phyloP scores from a whole-genome alignment of 192 early-diverging fungal genomes.

The Mortierella hygrophila region DNA sequence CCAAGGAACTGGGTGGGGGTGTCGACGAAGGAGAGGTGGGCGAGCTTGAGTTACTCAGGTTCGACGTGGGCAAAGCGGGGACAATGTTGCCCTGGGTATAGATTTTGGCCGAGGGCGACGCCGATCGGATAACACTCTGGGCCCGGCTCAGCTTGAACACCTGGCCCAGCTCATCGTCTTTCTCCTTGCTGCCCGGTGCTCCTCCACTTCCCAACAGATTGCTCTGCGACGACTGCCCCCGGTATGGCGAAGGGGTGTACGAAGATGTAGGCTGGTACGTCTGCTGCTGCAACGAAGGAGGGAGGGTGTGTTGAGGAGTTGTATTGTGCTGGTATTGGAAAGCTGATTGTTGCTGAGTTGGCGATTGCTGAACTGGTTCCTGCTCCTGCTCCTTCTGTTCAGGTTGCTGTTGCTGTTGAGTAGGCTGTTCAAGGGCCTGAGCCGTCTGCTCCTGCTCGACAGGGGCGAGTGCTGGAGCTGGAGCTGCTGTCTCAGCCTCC shows the following conservation, averaged over 20 bases:
- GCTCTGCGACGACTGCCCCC: background rate
- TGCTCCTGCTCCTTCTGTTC: constrained; percentile 7
- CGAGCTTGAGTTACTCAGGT: background rate
- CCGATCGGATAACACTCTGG: constrained; percentile 43
- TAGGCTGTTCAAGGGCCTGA: background rate
- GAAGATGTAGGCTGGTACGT: constrained; percentile 44
- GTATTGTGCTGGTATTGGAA: constrained; percentile 15
- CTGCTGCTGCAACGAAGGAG: constrained; percentile 27
- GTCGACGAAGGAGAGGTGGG: constrained; percentile 7
- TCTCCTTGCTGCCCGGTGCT: background rate
- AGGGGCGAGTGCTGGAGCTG: background rate
- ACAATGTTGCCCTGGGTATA: constrained; percentile 48
- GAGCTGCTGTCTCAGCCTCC: background rate
- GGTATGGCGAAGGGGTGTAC: constrained; percentile 9
- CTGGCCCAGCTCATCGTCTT: constrained; percentile 44
- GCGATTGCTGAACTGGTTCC: background rate
- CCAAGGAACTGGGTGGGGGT: background rate
- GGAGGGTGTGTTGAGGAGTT: constrained; percentile 21
- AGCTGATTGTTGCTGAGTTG: constrained; percentile 2
- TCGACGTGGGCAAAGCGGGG: constrained; percentile 32
- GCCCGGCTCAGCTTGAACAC: constrained; percentile 44
- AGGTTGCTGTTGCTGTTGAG: background rate
- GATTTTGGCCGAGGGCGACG: constrained; percentile 49
- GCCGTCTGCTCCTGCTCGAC: background rate
- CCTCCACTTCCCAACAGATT: background rate